These are phyloP conservation scores for Blastocystis sp. DNA, from an alignment of 352 stramenopile genomes.

Conservation along the genomic window DNA sequence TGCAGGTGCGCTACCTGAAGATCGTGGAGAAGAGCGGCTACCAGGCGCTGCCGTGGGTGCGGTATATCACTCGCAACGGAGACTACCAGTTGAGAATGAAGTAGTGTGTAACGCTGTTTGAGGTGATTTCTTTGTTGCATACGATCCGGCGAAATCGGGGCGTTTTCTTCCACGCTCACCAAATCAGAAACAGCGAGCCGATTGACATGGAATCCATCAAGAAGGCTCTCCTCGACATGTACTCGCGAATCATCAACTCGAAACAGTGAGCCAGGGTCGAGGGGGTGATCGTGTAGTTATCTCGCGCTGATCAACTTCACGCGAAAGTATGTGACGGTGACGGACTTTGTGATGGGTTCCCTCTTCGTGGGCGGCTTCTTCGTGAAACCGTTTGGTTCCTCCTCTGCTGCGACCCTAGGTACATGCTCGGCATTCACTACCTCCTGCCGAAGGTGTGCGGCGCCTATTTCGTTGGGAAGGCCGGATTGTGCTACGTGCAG, in stretches of 20 bases:
- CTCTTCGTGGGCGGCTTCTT: conserved; percentile 37
- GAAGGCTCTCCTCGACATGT: conserved; percentile 4
- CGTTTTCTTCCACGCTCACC: not conserved
- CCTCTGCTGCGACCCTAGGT: not conserved
- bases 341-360: conserved; percentile 12
- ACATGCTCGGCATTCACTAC: conserved; percentile 2
- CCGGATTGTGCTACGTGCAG: conserved; percentile 14
- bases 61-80: conserved; percentile 93
- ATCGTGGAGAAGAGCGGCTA: conserved; percentile 99
- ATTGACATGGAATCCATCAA: conserved; percentile 13
- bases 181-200: not conserved
- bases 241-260: conserved; percentile 31
- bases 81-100: conserved; percentile 96
- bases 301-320: not conserved
- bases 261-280: not conserved
- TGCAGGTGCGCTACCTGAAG: conserved; percentile 99
- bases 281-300: not conserved
- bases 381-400: conserved; percentile 7
- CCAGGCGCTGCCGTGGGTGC: conserved; percentile 94
- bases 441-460: conserved; percentile 28
- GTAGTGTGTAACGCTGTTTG: conserved; percentile 54
- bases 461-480: conserved; percentile 41
- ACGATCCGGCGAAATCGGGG: not conserved
- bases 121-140: not conserved
- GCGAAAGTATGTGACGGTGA: conserved; percentile 14